Base-by-base conservation (phyloP, 768 basidiomycete genomes). In the Pleurotus salmoneostramineus region DNA sequence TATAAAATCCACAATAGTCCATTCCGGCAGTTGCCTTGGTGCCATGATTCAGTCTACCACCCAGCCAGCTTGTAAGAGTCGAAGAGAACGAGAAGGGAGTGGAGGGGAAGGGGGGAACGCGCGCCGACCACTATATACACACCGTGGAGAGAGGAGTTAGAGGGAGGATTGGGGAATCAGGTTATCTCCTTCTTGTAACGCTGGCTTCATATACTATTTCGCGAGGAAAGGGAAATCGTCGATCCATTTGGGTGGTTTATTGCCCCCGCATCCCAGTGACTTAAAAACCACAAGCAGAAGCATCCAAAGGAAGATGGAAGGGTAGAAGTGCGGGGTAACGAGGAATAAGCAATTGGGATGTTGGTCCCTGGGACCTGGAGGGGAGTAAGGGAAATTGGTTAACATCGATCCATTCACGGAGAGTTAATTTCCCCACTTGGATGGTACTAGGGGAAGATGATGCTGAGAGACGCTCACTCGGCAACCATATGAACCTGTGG, bases 1-100 rank as follows among this genome's bases (percentile, higher is more conserved):
- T 54, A 87, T 80, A 65, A 84, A 83, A 66, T 84, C 81, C 49
- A 79, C 76, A 35, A 87, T 71, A 11, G 85, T 79, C 78, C 77
- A 80, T 66, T 77, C 79, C 45, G 79, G 77, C 27, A 72, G 60
- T 12, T 73, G 63, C 64, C 67, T 65, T 48, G 61, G 48, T 12
- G 61, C 56, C 61, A 64, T 68, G 17, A 6, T 5, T 48, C 47
- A 15, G 47, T 56, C 46, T 46, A 21, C 21, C 21, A 27, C 54
- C 49, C 57, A 37, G 42, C 51, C 56, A 49, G 50, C 31, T 58
- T 56, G 31, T 37, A 42, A 15, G 37, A 10, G 5, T n/a, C 7
- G 36, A 43, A 31, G 37, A 40, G 6, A 27, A 27, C 21, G 21
- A 17, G 52, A 37, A 32, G 27, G 37, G 36, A 36, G 52, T 55